These are phyloP conservation scores for Aspergillus spinulosporus DNA, from an alignment of 2,329 filamentous ascomycete species.

Conservation along the genomic window DNA sequence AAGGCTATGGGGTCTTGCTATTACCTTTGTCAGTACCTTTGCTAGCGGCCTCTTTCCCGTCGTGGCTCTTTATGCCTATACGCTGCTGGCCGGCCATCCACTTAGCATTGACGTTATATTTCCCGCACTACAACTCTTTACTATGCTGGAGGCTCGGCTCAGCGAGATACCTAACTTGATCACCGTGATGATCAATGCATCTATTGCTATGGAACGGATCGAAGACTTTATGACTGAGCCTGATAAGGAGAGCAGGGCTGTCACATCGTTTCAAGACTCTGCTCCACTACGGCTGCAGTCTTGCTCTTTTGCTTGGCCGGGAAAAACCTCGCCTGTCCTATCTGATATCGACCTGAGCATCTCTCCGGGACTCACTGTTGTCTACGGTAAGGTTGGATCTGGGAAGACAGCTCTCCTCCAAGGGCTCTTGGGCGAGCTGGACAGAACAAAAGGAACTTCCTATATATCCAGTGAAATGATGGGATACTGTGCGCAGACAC, in stretches of 20 bases:
- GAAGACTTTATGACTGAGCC: conserved; percentile 85
- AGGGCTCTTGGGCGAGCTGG: conserved; percentile 60
- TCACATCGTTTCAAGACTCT: conserved; percentile 28
- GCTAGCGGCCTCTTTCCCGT: conserved; percentile 76
- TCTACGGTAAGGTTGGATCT: conserved; percentile 64
- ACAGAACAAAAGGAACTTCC: conserved; percentile 53
- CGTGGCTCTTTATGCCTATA: conserved; percentile 79
- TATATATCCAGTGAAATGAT: conserved; percentile 57
- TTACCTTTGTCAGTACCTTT: conserved; percentile 69
- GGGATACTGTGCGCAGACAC: conserved; percentile 65
- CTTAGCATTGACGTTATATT: conserved; percentile 81
- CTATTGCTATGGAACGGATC: conserved; percentile 77
- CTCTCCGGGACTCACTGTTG: conserved; percentile 57
- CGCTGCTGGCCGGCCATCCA: conserved; percentile 65
- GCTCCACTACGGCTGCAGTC: conserved; percentile 50
- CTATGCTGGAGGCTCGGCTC: conserved; percentile 70
- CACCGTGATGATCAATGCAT: conserved; percentile 75
- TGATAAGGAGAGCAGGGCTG: conserved; percentile 69
- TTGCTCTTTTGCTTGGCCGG: conserved; percentile 79
- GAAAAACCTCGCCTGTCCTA: conserved; percentile 58
- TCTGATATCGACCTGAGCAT: conserved; percentile 57
- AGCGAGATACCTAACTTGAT: conserved; percentile 74
- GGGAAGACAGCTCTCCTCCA: conserved; percentile 65
- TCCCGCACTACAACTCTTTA: conserved; percentile 78
- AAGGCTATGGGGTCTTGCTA: conserved; percentile 61